phyloP scores from a whole-genome alignment of 78 protist species.

The Polysphondylium violaceum region DNA sequence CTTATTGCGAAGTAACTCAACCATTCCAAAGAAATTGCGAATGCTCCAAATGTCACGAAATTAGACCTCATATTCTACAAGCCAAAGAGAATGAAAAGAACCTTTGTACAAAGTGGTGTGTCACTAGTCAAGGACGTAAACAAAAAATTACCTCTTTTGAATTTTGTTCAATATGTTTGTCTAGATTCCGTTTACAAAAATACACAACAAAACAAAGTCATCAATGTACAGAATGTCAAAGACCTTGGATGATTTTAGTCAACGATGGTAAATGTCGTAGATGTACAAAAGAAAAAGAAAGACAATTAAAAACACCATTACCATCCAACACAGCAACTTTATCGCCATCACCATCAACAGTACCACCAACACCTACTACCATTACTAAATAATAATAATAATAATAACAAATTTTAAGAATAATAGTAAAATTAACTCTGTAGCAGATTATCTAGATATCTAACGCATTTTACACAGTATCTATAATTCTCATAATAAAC shows the following conservation, averaged over 20 bases:
- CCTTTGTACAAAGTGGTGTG: constrained; percentile 27
- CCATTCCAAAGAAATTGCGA: neutral
- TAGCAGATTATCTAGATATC: too few species aligned
- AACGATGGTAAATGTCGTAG: constrained; percentile 8
- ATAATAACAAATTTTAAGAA: too few species aligned
- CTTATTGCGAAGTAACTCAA: constrained; percentile 21
- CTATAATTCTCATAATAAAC: too few species aligned
- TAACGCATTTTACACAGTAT: too few species aligned
- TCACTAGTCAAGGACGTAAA: neutral
- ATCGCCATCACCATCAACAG: too few species aligned
- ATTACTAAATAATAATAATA: too few species aligned
- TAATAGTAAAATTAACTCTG: too few species aligned
- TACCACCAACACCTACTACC: too few species aligned
- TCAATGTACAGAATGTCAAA: constrained; percentile 27
- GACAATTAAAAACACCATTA: too few species aligned
- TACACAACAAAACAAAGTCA: neutral
- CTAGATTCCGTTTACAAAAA: constrained; percentile 8
- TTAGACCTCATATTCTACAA: constrained; percentile 20
- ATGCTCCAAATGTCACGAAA: constrained; percentile 6
- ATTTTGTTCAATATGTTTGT: constrained; percentile 33
- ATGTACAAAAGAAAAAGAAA: constrained; percentile 5
- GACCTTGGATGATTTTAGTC: constrained; percentile 36
- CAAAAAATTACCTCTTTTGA: neutral
- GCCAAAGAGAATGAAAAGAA: neutral
- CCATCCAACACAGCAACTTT: too few species aligned